phyloP scores from a whole-genome alignment of 2,329 filamentous ascomycete genomes.

The Trichoderma atrobrunneum region DNA sequence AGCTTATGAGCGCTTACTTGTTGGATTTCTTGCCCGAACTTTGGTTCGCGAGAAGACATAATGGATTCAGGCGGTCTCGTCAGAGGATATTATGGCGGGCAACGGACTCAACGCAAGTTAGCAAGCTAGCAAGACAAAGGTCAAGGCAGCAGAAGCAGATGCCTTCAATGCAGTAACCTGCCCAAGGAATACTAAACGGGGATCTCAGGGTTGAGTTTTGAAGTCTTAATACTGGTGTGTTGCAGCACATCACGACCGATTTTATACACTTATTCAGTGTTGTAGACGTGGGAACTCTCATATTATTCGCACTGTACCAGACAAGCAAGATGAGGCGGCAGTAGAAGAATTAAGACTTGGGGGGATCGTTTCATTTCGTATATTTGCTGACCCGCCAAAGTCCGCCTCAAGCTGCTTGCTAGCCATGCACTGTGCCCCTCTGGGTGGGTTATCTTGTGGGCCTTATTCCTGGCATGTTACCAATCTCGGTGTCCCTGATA shows the following conservation, averaged over 20 bases:
- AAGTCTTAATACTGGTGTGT: neutral
- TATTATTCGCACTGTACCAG: neutral
- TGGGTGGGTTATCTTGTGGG: neutral
- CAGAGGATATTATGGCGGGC: neutral
- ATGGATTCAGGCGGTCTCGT: neutral
- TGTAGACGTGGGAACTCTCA: neutral
- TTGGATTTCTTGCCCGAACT: neutral
- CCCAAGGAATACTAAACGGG: neutral
- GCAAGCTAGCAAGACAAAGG: neutral
- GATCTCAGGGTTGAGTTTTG: neutral
- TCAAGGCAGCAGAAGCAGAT: neutral
- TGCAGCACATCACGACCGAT: neutral
- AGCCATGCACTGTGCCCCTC: neutral
- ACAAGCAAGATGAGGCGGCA: neutral
- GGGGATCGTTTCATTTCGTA: neutral
- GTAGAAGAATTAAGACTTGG: neutral
- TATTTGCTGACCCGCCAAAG: neutral
- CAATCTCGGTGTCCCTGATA: neutral
- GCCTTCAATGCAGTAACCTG: neutral
- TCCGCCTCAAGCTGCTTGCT: neutral
- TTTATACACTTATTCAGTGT: neutral
- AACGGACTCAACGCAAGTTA: neutral
- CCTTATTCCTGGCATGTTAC: neutral
- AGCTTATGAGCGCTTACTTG: neutral
- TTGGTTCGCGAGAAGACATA: neutral